phyloP scores from a whole-genome alignment of 768 basidiomycete genomes.

The Naganishia onofrii region DNA sequence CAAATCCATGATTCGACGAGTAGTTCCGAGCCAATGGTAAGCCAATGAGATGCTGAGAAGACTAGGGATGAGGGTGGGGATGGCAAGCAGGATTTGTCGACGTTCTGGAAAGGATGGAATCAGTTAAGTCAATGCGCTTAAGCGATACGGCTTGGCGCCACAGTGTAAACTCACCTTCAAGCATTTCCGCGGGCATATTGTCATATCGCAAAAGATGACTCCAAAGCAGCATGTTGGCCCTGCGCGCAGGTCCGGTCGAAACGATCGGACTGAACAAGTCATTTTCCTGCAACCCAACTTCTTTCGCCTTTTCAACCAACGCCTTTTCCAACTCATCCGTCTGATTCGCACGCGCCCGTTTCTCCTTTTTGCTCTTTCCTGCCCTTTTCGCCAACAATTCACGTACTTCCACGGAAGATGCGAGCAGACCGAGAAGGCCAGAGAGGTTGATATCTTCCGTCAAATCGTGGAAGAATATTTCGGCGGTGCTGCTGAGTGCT shows the following conservation, averaged over 20 bases:
- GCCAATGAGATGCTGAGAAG: constrained; percentile 76
- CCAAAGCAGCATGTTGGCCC: constrained; percentile 72
- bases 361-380: constrained; percentile 47
- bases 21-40: constrained; percentile 83
- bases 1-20: constrained; percentile 73
- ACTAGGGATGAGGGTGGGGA: constrained; percentile 71
- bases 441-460: constrained; percentile 72
- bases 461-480: constrained; percentile 81
- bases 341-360: constrained; percentile 43
- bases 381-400: constrained; percentile 37
- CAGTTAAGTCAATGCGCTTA: neutral
- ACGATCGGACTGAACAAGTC: constrained; percentile 28
- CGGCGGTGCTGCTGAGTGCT: constrained; percentile 73
- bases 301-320: constrained; percentile 39
- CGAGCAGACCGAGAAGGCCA: constrained; percentile 70
- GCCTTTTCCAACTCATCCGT: constrained; percentile 51
- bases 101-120: constrained; percentile 59
- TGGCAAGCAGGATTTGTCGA: constrained; percentile 65
- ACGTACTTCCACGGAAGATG: constrained; percentile 54
- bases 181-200: constrained; percentile 59
- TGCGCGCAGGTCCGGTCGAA: constrained; percentile 33
- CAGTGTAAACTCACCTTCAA: constrained; percentile 59
- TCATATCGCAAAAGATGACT: constrained; percentile 75
- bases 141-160: constrained; percentile 29
- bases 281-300: constrained; percentile 42